phyloP scores from a whole-genome alignment of 306 rosid genomes.

The Glycine tomentella region DNA sequence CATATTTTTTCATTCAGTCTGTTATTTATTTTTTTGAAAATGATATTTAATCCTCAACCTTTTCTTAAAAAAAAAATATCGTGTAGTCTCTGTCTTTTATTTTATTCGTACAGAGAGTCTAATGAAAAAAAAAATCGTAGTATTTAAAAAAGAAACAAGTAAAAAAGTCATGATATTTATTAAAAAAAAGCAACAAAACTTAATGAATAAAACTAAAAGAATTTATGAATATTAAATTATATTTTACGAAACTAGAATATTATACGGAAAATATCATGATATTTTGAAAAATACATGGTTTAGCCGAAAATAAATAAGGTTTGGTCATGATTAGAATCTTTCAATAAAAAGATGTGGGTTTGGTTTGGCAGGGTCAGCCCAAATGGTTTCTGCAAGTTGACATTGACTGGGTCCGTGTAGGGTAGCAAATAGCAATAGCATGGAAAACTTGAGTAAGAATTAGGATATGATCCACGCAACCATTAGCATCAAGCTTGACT shows the following conservation, averaged over 20 bases:
- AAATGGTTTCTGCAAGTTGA: constrained; percentile 11
- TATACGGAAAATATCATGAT: not conserved
- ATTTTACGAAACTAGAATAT: not conserved
- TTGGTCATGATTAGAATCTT: too few relatives aligned
- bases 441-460: not conserved
- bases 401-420: not conserved
- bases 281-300: not conserved
- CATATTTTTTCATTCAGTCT: not conserved
- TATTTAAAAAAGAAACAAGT: not conserved
- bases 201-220: not conserved
- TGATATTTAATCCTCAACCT: not conserved
- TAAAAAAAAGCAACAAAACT: not conserved
- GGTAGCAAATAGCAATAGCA: not conserved
- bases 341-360: not conserved
- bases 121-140: too few relatives aligned
- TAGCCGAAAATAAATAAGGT: not conserved
- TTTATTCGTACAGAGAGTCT: not conserved
- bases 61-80: too few relatives aligned
- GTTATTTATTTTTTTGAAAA: not conserved
- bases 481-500: not conserved
- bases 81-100: not conserved
- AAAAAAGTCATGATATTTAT: not conserved
- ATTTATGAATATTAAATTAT: not conserved
- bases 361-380: not conserved
- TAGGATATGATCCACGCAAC: constrained; percentile 1